phyloP scores from a whole-genome alignment of 2,329 filamentous ascomycete species.

The Aspergillus terreus region DNA sequence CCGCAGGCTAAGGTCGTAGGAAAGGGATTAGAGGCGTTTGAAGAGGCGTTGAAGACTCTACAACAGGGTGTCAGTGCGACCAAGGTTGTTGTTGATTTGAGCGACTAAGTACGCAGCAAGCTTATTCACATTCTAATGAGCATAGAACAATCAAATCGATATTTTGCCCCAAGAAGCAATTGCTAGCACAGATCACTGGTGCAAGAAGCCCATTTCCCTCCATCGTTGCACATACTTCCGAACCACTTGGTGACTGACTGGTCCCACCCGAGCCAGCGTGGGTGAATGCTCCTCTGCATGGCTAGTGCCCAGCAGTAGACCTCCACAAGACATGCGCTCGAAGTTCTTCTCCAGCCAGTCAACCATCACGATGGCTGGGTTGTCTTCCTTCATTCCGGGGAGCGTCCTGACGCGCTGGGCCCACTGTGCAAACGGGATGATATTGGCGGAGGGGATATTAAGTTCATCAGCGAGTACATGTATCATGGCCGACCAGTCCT shows the following conservation, averaged over 20 bases:
- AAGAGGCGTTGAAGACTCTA: constrained; percentile 17
- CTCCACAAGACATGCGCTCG: constrained; percentile 46
- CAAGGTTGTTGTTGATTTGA: constrained; percentile 22
- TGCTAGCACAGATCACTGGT: background rate
- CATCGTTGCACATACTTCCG: constrained; percentile 11
- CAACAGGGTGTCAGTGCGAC: constrained; percentile 24
- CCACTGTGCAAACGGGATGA: constrained; percentile 43
- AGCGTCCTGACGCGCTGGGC: constrained; percentile 31
- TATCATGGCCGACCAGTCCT: constrained; percentile 39
- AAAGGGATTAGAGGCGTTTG: constrained; percentile 20
- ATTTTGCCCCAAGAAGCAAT: too few species aligned
- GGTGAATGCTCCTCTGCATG: constrained; percentile 35
- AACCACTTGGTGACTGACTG: constrained; percentile 7
- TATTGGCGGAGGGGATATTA: constrained; percentile 22
- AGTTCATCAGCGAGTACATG: constrained; percentile 32
- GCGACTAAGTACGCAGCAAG: background rate
- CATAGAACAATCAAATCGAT: background rate
- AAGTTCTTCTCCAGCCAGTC: constrained; percentile 34
- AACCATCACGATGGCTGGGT: constrained; percentile 26
- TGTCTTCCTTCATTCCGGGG: constrained; percentile 19
- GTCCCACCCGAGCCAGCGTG: constrained; percentile 3
- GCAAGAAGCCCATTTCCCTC: constrained; percentile 10
- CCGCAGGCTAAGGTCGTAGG: constrained; percentile 19
- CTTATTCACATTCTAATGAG: background rate
- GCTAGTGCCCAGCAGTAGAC: constrained; percentile 38